Conservation (phyloP, 768 basidiomycete species). For the Pisolithus tinctorius region DNA sequence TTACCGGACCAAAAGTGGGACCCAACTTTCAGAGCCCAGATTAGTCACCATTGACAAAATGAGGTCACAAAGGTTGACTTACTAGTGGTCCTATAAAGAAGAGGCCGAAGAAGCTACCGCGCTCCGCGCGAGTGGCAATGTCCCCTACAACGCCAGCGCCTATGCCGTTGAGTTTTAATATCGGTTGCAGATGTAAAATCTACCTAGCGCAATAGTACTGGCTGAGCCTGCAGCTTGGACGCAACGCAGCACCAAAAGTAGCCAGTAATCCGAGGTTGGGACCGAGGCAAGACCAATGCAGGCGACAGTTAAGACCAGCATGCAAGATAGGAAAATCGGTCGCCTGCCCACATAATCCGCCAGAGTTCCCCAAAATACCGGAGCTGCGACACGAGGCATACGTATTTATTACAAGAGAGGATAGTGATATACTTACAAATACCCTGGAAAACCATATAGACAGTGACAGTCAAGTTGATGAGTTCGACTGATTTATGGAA, state of each 20-base stretch:
- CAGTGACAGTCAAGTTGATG: conserved; percentile 70
- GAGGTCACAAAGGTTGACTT: background rate
- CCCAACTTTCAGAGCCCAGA: conserved; percentile 35
- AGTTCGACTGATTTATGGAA: conserved; percentile 58
- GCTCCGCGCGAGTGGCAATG: conserved; percentile 63
- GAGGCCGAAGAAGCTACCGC: conserved; percentile 68
- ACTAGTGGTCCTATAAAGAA: conserved; percentile 64
- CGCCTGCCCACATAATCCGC: conserved; percentile 63
- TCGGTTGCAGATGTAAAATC: background rate
- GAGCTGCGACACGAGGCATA: conserved; percentile 31
- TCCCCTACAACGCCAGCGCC: conserved; percentile 77
- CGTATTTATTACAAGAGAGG: background rate
- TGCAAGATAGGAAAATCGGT: conserved; percentile 54
- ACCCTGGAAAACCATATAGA: conserved; percentile 43
- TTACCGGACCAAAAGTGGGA: conserved; percentile 42
- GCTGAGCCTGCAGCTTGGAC: conserved; percentile 76
- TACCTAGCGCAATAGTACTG: conserved; percentile 68
- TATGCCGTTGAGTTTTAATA: conserved; percentile 14
- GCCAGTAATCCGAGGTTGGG: conserved; percentile 63
- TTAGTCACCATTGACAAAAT: background rate
- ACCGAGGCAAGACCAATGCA: conserved; percentile 57
- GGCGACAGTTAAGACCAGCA: conserved; percentile 55
- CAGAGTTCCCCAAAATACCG: conserved; percentile 55
- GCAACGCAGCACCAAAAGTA: conserved; percentile 73
- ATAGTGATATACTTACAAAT: conserved; percentile 28